These are phyloP conservation scores for Smallanthus sonchifolius DNA, from an alignment of 129 eudicot genomes.

Conservation along the genomic window DNA sequence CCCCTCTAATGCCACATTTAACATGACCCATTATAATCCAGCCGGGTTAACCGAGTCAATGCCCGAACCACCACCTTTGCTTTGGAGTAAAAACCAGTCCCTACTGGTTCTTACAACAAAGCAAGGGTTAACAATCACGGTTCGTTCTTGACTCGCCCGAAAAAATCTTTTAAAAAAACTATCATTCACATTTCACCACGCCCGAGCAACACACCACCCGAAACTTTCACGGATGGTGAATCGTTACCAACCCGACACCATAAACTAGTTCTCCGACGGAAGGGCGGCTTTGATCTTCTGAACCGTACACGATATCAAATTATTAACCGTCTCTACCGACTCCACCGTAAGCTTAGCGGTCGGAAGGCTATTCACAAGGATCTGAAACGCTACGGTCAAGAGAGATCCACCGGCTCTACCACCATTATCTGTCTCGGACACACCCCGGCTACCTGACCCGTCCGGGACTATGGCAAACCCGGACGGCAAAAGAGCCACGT, in stretches of 20 bases:
- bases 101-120: conserved; percentile 23
- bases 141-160: conserved; percentile 99
- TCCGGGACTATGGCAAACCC: conserved; percentile 88
- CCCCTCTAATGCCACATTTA: conserved; percentile 19
- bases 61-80: conserved; percentile 99
- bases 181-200: conserved; percentile 24
- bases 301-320: conserved; percentile 90
- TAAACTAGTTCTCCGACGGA: conserved; percentile 50
- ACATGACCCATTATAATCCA: conserved; percentile 16
- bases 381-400: conserved; percentile 85
- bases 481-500: conserved; percentile 89
- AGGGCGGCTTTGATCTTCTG: conserved; percentile 90
- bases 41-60: conserved; percentile 73
- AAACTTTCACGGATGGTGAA: conserved; percentile 7
- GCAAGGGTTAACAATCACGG: conserved; percentile 62
- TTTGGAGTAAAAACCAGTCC: conserved; percentile 20
- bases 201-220: not conserved
- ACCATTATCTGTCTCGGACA: conserved; percentile 29
- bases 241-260: conserved; percentile 14
- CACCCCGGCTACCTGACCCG: conserved; percentile 57
- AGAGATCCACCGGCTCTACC: conserved; percentile 65
- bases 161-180: conserved; percentile 13
- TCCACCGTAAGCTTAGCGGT: conserved; percentile 94
- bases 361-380: conserved; percentile 86
- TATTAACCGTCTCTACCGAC: conserved; percentile 94